A percentile compares a stretch with the other conserved stretches of the same genome.
Evolutionary conservation across 1,139 yeast species (phyloP).

Genomic region (Geotrichum reessii): DNA sequence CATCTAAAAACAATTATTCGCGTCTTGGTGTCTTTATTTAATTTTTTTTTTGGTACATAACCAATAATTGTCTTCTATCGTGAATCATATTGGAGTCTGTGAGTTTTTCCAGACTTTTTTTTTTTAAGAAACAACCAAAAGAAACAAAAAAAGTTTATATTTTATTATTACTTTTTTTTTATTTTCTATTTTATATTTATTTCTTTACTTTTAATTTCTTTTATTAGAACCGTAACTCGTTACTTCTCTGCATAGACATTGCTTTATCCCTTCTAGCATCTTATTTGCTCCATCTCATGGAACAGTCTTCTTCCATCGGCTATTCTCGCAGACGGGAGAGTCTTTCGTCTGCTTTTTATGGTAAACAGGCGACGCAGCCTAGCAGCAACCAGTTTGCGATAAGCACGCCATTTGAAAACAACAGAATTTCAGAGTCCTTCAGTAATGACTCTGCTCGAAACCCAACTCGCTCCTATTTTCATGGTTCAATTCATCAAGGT

Average conservation of each 20-base stretch:
- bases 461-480: constrained; percentile 11
- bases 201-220: not conserved
- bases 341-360: constrained; percentile 11
- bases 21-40: not conserved
- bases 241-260: not conserved
- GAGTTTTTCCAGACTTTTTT: not conserved
- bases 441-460: constrained; percentile 10
- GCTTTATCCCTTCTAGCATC: not conserved
- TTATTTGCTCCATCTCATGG: constrained; percentile 4
- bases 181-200: not conserved
- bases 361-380: not conserved
- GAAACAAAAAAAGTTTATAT: not conserved
- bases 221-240: not conserved
- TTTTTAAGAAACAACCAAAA: not conserved
- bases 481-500: constrained; percentile 2
- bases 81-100: not conserved
- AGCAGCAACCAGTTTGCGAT: not conserved
- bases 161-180: too few relatives aligned
- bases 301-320: constrained; percentile 1
- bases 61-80: not conserved
- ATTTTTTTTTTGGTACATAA: not conserved
- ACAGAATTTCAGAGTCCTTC: constrained; percentile 14
- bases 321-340: constrained; percentile 8
- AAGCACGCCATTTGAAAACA: not conserved
- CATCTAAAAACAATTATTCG: not conserved